Base-by-base conservation (phyloP, 2,329 filamentous ascomycete genomes). In the Claviceps digitariae region DNA sequence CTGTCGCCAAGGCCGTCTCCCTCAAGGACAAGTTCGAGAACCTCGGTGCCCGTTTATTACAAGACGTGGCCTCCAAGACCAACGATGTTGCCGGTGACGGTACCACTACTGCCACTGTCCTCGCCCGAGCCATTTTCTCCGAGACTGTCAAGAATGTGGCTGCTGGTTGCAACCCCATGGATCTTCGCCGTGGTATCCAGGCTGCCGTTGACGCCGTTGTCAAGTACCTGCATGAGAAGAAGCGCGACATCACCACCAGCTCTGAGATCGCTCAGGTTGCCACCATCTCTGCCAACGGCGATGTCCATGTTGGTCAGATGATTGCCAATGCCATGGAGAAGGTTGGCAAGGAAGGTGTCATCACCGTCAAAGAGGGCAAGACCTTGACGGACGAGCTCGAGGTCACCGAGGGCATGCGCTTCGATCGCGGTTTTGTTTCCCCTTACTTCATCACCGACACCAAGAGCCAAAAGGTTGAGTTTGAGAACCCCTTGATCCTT, bases 141-240 rank as follows among this genome's bases (percentile, higher is more conserved):
- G 93, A 98, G 81, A 97, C 91, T 53, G 93, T 97, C 70, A 98
- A 98, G 86, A 98, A 98, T 72, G 93, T 98, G 60, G 93, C 93
- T 61, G 93, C 93, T 59, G 93, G 93, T 67, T 98, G 93, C 86
- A 98, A 98, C 79, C 93, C 93, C 61, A 97, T 98, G 93, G 93
- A 98, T 68, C 82, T 98, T 66, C 86, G 93, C 72, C 86, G 93
- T 65, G 93, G 93, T 72, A 97, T 93, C 66, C 93, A 98, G 78
- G 87, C 90, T 62, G 91, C 91, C 55, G 93, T 98, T 59, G 89
- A 95, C 60, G 84, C 90, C 57, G 93, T 96, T 54, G 90, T 98
- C 63, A 83, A 95, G 66, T 98, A 84, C 75, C 82, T 98, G 64
- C 87, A 90, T 76, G 81, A 86, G 72, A 93, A 98, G 82, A 96